phyloP scores from a whole-genome alignment of 345 rosid species.

The Eutrema japonicum region DNA sequence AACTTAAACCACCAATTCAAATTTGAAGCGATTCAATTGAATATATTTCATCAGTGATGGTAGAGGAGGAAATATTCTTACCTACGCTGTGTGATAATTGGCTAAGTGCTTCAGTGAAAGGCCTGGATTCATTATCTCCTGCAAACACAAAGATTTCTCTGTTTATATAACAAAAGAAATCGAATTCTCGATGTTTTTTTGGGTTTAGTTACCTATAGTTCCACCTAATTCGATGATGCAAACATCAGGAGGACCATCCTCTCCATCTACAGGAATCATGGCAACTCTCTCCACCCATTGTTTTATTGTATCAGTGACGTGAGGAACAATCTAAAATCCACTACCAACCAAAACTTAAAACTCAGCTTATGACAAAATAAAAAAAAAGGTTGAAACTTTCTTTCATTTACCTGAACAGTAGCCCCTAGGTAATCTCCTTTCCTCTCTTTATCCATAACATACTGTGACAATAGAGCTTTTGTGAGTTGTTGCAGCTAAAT shows the following conservation, averaged over 20 bases:
- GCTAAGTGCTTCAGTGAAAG: conserved; percentile 90
- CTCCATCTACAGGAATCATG: conserved; percentile 75
- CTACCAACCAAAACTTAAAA: conserved; percentile 17
- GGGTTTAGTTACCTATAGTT: conserved; percentile 63
- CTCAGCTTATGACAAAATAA: background rate
- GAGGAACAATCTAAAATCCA: conserved; percentile 79
- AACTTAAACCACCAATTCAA: conserved; percentile 28
- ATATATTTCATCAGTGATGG: conserved; percentile 7
- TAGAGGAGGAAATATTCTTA: conserved; percentile 35
- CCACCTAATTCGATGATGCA: conserved; percentile 98
- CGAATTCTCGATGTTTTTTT: background rate
- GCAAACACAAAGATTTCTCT: conserved; percentile 36
- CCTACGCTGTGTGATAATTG: conserved; percentile 92
- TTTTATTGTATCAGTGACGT: conserved; percentile 88
- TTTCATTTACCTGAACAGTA: conserved; percentile 73
- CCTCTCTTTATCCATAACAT: conserved; percentile 75
- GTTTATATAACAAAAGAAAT: conserved; percentile 11
- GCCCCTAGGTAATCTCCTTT: conserved; percentile 83
- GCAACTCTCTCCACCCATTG: conserved; percentile 93
- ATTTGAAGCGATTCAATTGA: background rate
- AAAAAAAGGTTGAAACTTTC: background rate
- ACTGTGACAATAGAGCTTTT: conserved; percentile 44
- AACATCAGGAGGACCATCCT: conserved; percentile 86
- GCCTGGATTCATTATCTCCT: conserved; percentile 95
- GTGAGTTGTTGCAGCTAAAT: background rate